Evolutionary conservation across 75 land plant species (phyloP).

Genomic region (Cunninghamia lanceolata): DNA sequence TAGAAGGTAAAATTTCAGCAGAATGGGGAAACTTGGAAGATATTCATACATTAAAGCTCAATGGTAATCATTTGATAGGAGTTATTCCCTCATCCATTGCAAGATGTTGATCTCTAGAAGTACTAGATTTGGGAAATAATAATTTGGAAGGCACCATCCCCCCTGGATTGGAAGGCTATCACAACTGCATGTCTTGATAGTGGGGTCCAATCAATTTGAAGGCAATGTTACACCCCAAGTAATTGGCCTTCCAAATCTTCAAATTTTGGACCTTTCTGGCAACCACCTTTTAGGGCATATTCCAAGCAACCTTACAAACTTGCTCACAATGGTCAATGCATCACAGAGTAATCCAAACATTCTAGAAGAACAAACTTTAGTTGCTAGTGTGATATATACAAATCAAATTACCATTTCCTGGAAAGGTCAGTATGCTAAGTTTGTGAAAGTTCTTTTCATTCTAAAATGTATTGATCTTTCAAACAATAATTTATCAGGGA

Average conservation of each 20-base stretch:
- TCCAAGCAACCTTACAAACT: constrained; percentile 8
- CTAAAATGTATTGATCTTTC: constrained; percentile 14
- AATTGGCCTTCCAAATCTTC: background rate
- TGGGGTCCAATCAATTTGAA: background rate
- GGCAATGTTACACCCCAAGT: background rate
- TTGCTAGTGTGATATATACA: constrained; percentile 11
- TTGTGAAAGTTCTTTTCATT: background rate
- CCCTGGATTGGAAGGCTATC: background rate
- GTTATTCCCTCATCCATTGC: background rate
- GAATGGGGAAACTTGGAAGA: constrained; percentile 5
- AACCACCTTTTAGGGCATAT: background rate
- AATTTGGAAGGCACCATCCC: background rate
- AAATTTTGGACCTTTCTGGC: background rate
- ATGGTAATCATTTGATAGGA: background rate
- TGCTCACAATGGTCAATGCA: constrained; percentile 8
- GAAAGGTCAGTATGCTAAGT: background rate
- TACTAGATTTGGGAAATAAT: background rate
- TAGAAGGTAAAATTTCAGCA: constrained; percentile 15
- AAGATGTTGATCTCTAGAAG: background rate
- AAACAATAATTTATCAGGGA: background rate
- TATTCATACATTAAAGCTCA: background rate
- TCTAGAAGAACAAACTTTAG: background rate
- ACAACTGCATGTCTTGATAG: background rate
- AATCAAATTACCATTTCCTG: constrained; percentile 15
- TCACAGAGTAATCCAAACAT: background rate